A percentile compares a stretch with the other conserved stretches of the same genome.
These are phyloP conservation scores for Zymoseptoria tritici DNA, from an alignment of 2,329 filamentous ascomycete genomes.

Conservation along the genomic window DNA sequence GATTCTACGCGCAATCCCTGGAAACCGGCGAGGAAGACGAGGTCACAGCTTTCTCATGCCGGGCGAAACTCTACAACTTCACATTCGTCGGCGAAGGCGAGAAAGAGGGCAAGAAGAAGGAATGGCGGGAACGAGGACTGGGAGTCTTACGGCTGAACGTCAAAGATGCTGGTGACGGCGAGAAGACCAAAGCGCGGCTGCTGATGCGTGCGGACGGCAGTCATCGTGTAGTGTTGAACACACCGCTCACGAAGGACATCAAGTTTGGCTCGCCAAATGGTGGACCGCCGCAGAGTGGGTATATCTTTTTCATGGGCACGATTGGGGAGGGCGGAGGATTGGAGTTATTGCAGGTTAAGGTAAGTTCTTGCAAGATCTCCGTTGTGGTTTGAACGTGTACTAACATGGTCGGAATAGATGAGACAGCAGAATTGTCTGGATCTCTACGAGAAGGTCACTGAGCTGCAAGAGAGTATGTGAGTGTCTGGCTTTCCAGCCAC, in stretches of 20 bases:
- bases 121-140: slow-evolving; percentile 84
- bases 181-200: slow-evolving; percentile 57
- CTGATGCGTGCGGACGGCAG: slow-evolving; percentile 90
- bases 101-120: slow-evolving; percentile 37
- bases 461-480: slow-evolving; percentile 35
- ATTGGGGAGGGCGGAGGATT: slow-evolving; percentile 46
- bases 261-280: slow-evolving; percentile 61
- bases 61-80: slow-evolving; percentile 79
- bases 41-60: slow-evolving; percentile 62
- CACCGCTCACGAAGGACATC: slow-evolving; percentile 69
- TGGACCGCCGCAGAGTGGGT: slow-evolving; percentile 61
- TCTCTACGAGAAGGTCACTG: slow-evolving; percentile 39
- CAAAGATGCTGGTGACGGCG: slow-evolving; percentile 46
- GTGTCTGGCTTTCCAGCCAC: not conserved
- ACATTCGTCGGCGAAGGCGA: slow-evolving; percentile 46
- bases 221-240: slow-evolving; percentile 79
- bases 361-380: slow-evolving; percentile 29
- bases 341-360: slow-evolving; percentile 51
- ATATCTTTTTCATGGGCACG: slow-evolving; percentile 55
- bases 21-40: slow-evolving; percentile 87
- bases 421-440: slow-evolving; percentile 39
- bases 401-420: slow-evolving; percentile 27
- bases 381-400: not conserved
- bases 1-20: slow-evolving; percentile 56
- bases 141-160: slow-evolving; percentile 82